Conservation (phyloP, 306 rosid species). For the Crotalaria pallida region DNA sequence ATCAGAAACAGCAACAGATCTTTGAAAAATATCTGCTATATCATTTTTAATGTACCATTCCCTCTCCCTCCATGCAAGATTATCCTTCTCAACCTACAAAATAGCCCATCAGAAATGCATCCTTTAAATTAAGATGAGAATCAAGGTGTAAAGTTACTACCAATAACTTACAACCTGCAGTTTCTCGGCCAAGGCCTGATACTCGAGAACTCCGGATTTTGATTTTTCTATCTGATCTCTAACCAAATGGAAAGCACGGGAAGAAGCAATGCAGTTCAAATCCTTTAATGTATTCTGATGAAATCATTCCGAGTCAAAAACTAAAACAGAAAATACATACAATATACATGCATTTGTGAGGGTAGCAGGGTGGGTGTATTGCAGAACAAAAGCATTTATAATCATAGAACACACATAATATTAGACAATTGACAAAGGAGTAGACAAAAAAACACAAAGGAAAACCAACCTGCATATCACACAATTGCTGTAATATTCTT, state of each 20-base stretch:
- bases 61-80: slow-evolving; percentile 78
- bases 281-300: slow-evolving; percentile 72
- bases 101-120: slow-evolving; percentile 29
- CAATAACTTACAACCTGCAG: slow-evolving; percentile 97
- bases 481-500: slow-evolving; percentile 62
- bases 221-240: slow-evolving; percentile 74
- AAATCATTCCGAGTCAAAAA: slow-evolving; percentile 26
- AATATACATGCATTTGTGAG: neutral
- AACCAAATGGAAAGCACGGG: slow-evolving; percentile 60
- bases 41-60: slow-evolving; percentile 78
- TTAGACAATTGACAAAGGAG: too few species aligned
- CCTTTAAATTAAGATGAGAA: slow-evolving; percentile 14
- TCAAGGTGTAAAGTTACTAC: slow-evolving; percentile 60
- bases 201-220: slow-evolving; percentile 57
- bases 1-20: slow-evolving; percentile 59
- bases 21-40: slow-evolving; percentile 59
- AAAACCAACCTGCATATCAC: slow-evolving; percentile 70
- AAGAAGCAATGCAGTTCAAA: slow-evolving; percentile 65
- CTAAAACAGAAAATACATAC: slow-evolving; percentile 1
- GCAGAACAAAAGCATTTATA: neutral
- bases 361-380: neutral
- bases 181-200: slow-evolving; percentile 71
- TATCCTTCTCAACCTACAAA: slow-evolving; percentile 88
- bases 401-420: neutral
- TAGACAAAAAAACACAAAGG: neutral